Conservation (phyloP, 2,329 filamentous ascomycete genomes). For the Phoma herbarum region DNA sequence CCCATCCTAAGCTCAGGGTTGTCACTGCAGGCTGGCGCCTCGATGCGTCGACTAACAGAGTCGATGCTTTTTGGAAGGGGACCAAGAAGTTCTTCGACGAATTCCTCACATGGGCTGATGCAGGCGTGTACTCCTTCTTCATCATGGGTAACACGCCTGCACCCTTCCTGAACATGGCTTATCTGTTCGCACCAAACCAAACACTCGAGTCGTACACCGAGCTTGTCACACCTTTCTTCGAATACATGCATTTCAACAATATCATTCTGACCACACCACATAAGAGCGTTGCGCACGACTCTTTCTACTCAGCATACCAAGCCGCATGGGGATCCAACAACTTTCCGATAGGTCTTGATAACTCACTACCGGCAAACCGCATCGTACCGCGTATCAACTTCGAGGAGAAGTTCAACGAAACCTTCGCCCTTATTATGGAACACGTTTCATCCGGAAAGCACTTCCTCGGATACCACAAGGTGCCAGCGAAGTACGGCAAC, state of each 20-base stretch:
- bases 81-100: conserved; percentile 1
- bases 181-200: neutral
- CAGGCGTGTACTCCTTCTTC: neutral
- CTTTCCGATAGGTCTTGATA: conserved; percentile 16
- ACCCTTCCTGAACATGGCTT: neutral
- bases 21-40: neutral
- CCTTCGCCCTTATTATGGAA: conserved; percentile 53
- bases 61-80: neutral
- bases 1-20: neutral
- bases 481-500: conserved; percentile 25
- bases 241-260: conserved; percentile 19
- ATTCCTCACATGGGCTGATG: neutral
- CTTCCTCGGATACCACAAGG: conserved; percentile 31
- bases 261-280: conserved; percentile 34
- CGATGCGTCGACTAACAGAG: neutral
- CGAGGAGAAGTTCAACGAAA: conserved; percentile 34
- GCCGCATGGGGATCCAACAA: conserved; percentile 27
- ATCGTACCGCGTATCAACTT: conserved; percentile 40
- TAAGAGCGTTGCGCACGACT: conserved; percentile 27
- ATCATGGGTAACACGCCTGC: neutral
- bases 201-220: neutral
- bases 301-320: conserved; percentile 35
- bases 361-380: neutral
- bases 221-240: neutral
- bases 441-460: conserved; percentile 24